Conservation (phyloP, 805 yeast species). For the Candida argentea region DNA sequence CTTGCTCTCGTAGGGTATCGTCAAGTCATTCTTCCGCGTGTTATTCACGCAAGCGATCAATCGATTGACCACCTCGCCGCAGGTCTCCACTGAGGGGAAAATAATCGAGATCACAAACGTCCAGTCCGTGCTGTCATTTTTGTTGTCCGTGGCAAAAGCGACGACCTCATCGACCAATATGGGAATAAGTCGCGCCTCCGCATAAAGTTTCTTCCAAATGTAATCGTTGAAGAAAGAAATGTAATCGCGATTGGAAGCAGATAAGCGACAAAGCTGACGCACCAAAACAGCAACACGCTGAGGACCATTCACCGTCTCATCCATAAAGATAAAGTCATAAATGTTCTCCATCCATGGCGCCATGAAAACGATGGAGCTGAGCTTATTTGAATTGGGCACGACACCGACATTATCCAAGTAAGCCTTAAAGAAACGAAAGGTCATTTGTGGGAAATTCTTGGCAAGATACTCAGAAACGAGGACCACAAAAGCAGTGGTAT, state of each 20-base stretch:
- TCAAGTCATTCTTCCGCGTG: constrained; percentile 33
- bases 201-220: constrained; percentile 58
- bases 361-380: constrained; percentile 40
- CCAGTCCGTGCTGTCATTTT: constrained; percentile 69
- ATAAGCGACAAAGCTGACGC: constrained; percentile 49
- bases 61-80: constrained; percentile 52
- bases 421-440: constrained; percentile 51
- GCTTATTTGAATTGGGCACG: constrained; percentile 21
- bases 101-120: constrained; percentile 51
- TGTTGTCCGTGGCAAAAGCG: constrained; percentile 63
- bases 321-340: constrained; percentile 43
- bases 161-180: constrained; percentile 65
- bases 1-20: constrained; percentile 31
- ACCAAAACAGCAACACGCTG: constrained; percentile 52
- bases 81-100: constrained; percentile 64
- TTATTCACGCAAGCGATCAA: constrained; percentile 45
- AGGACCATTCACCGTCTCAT: constrained; percentile 48
- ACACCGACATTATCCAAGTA: constrained; percentile 33
- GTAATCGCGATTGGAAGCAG: constrained; percentile 38
- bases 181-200: constrained; percentile 48
- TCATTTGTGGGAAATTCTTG: constrained; percentile 41
- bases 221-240: constrained; percentile 46
- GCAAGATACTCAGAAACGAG: constrained; percentile 52
- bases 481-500: constrained; percentile 51
- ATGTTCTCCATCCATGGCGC: constrained; percentile 72